Base-by-base conservation (phyloP, 495 filamentous ascomycete species). In the Neurospora sp. region DNA sequence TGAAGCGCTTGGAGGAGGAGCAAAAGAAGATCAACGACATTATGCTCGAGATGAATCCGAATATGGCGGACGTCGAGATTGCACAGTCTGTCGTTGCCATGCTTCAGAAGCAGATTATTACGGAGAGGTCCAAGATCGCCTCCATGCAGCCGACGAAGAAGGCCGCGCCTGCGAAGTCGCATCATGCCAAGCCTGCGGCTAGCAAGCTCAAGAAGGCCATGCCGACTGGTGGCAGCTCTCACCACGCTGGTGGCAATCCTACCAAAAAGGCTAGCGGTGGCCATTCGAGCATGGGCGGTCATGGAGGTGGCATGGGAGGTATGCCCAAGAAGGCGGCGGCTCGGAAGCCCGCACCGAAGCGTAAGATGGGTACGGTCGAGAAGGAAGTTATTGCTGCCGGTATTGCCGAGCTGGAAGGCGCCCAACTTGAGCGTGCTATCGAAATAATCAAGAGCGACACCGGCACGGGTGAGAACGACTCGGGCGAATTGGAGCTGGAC, bases 381-480 rank as follows among this genome's bases (percentile, higher is more conserved):
- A 96, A 96, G 83, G 92, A 94, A 59, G 86, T 94, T 75, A 95
- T 97, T 70, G 93, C 92, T 1, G 89, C 89, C 71, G 90, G 91
- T 7, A 94, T 97, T 71, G 89, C 88, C 73, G 88, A 88, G 40
- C 88, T 97, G 69, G 88, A 91, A 1, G 90, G 92, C 38, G 84
- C 85, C 35, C 90, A 92, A 75, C 91, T 97, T 81, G 87, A 89
- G 45, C 86, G 89, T 73, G 93, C 93, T 6, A 90, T 97, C n/a
- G 88, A 90, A 44, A 94, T 97, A 76, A 98, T 99, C 79, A 92
- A 94, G 81, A 89, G 87, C 69, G 94, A 96, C 74, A 93, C 94
- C 75, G 91, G 91, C 38, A 85, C 90, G 82, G 88, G 94, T 85
- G 88, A 91, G 79, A 89, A 89, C 45, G 89, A 94, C 78, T 91